These are phyloP conservation scores for Pisolithus microcarpus DNA, from an alignment of 768 basidiomycete genomes.

Conservation along the genomic window DNA sequence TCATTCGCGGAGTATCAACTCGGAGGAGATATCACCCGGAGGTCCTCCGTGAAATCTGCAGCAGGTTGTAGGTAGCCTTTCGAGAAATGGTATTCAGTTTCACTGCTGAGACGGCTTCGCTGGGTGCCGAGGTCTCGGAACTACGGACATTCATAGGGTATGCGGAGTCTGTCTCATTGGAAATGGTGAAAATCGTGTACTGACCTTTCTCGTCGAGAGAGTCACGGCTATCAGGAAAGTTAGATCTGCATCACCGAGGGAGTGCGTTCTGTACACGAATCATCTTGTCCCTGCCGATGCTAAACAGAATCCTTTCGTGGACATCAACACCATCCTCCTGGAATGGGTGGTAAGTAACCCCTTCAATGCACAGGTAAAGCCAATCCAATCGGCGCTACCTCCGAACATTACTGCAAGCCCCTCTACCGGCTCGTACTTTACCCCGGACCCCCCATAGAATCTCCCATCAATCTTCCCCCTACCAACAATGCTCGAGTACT, in stretches of 20 bases:
- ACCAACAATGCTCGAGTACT: no score
- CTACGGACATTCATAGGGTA: conserved; percentile 36
- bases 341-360: no score
- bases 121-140: conserved; percentile 13
- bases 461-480: no score
- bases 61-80: conserved; percentile 38
- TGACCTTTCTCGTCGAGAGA: conserved; percentile 20
- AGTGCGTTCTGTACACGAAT: conserved; percentile 19
- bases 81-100: conserved; percentile 51
- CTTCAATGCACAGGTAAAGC: no score
- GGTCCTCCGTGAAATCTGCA: conserved; percentile 17
- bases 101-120: conserved; percentile 44
- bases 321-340: no score
- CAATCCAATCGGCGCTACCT: no score
- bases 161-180: conserved; percentile 42
- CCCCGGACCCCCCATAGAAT: no score
- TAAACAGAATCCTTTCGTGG: no score
- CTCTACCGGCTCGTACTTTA: no score
- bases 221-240: conserved; percentile 29
- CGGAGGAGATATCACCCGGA: conserved; percentile 28
- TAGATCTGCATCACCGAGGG: conserved; percentile 29
- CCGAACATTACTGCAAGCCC: no score
- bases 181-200: no score
- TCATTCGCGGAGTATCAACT: conserved; percentile 46
- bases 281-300: no score